Evolutionary conservation across 1,139 yeast species (phyloP).

Genomic region (Suhomyces terraborum): DNA sequence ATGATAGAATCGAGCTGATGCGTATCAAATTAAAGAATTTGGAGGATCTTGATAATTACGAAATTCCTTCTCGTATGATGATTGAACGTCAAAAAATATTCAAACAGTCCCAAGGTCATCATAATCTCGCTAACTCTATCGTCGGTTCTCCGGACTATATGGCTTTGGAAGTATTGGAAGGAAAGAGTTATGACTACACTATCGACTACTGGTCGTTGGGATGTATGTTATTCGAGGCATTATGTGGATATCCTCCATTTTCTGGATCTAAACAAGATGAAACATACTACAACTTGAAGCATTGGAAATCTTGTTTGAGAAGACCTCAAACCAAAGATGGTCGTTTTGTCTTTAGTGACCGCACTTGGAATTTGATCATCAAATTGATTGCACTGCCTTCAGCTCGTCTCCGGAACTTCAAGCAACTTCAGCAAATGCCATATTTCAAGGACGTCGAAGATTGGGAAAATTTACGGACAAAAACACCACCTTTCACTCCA

Average conservation of each 20-base stretch:
- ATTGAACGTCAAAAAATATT: constrained; percentile 85
- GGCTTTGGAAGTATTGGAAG: constrained; percentile 97
- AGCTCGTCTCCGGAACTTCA: constrained; percentile 72
- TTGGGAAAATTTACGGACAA: constrained; percentile 68
- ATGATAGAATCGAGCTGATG: constrained; percentile 93
- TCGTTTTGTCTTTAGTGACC: constrained; percentile 86
- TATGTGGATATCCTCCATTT: constrained; percentile 96
- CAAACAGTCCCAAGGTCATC: constrained; percentile 64
- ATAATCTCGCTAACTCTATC: constrained; percentile 85
- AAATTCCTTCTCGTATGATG: constrained; percentile 75
- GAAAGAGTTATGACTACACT: constrained; percentile 90
- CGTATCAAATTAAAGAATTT: constrained; percentile 80
- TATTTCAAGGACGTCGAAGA: constrained; percentile 79
- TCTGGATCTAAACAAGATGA: constrained; percentile 93
- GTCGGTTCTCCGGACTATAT: constrained; percentile 99
- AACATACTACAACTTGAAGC: constrained; percentile 88
- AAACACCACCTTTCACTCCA: constrained; percentile 93
- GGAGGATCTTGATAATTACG: constrained; percentile 65
- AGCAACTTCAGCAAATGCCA: constrained; percentile 74
- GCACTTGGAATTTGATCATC: constrained; percentile 91
- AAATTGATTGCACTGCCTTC: constrained; percentile 79
- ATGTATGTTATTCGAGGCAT: constrained; percentile 88
- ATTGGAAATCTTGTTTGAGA: constrained; percentile 86
- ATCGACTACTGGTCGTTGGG: constrained; percentile 99
- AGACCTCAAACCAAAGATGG: constrained; percentile 95